phyloP scores from a whole-genome alignment of 345 rosid genomes.

The Lumnitzera littorea region DNA sequence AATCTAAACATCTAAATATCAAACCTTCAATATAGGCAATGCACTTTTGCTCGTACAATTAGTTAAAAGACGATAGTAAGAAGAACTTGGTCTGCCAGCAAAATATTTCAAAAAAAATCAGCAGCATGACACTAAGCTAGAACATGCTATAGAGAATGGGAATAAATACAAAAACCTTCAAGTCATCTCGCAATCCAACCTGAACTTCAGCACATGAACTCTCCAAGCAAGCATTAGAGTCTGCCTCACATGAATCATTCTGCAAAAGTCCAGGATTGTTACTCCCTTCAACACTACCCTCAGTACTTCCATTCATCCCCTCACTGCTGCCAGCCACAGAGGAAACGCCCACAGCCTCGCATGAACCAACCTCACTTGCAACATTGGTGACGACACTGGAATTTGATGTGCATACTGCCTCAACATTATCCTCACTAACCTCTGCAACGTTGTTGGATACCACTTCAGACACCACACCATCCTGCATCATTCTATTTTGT shows the following conservation, averaged over 20 bases:
- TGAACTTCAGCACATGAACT: slow-evolving; percentile 13
- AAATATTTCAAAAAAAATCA: background rate
- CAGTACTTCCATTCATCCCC: slow-evolving; percentile 25
- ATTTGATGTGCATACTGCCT: slow-evolving; percentile 21
- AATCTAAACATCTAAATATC: background rate
- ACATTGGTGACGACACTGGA: slow-evolving; percentile 17
- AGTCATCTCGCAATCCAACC: slow-evolving; percentile 23
- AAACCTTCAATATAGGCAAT: no score
- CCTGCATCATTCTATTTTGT: slow-evolving; percentile 9
- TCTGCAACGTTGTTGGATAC: slow-evolving; percentile 1
- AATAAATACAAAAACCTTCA: slow-evolving; percentile 42
- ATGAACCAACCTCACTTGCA: slow-evolving; percentile 25
- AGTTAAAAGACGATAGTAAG: background rate
- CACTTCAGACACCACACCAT: slow-evolving; percentile 7
- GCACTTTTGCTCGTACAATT: background rate
- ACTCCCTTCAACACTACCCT: slow-evolving; percentile 37
- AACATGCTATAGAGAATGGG: slow-evolving; percentile 11
- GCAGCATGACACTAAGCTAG: background rate
- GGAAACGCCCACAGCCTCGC: slow-evolving; percentile 29
- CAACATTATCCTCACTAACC: slow-evolving; percentile 1
- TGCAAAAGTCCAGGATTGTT: slow-evolving; percentile 23
- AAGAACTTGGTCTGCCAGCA: background rate
- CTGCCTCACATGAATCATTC: slow-evolving; percentile 41
- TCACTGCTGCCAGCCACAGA: slow-evolving; percentile 29
- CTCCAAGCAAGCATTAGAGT: slow-evolving; percentile 23